A percentile compares a stretch with the other conserved stretches of the same genome.
Conservation (phyloP, 73 alveolate genomes). For the Loxodes magnus region DNA sequence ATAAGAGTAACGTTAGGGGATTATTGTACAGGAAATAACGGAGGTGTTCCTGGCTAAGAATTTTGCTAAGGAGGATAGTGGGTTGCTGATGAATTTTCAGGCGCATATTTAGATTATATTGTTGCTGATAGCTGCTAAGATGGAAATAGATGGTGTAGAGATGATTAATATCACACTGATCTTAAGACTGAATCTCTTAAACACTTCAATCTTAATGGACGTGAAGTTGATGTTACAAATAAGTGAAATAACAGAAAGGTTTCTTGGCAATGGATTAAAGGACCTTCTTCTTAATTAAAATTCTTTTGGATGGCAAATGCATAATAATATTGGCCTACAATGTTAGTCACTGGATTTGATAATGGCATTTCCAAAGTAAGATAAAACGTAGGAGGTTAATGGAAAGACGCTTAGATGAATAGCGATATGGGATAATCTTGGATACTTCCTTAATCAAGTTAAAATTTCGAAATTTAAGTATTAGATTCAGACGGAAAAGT, state of each 20-base stretch:
- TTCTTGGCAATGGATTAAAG: constrained; percentile 1
- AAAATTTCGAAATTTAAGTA: constrained; percentile 1
- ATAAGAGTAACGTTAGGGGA: constrained; percentile 7
- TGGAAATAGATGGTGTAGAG: constrained; percentile 19
- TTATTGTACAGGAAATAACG: constrained; percentile 8
- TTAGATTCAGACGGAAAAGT: neutral
- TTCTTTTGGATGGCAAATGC: constrained; percentile 4
- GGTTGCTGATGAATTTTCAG: constrained; percentile 13
- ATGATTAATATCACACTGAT: constrained; percentile 7
- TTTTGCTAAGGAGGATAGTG: constrained; percentile 4
- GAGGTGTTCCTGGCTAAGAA: constrained; percentile 2
- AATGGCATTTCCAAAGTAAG: constrained; percentile 5
- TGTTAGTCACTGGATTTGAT: constrained; percentile 6
- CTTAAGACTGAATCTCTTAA: neutral
- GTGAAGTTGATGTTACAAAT: neutral
- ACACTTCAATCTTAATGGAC: neutral
- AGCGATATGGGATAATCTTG: constrained; percentile 12
- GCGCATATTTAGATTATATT: constrained; percentile 9
- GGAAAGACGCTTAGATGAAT: constrained; percentile 1
- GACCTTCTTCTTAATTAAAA: neutral
- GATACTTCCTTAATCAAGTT: neutral
- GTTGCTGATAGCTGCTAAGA: constrained; percentile 20
- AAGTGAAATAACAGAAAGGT: constrained; percentile 17
- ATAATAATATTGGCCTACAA: constrained; percentile 2
- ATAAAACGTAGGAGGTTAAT: neutral